Evolutionary conservation across 495 filamentous ascomycete species (phyloP), one percentile per base, ranked within the genome.

Genomic region (Penicillium coffeae): DNA sequence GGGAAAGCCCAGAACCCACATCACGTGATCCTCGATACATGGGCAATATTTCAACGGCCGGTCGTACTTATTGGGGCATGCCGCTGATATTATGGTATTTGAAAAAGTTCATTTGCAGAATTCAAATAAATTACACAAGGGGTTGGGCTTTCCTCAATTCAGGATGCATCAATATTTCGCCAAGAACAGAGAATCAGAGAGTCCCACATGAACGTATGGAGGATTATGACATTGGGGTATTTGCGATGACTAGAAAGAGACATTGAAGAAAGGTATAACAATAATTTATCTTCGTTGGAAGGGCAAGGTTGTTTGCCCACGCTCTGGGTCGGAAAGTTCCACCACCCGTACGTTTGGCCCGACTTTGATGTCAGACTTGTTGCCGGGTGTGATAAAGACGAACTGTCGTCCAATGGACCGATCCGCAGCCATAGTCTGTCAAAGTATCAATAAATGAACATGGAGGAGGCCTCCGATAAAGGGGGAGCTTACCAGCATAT

Each of bases 331-430:
- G 34, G 76, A 83, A 55, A 79, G 86, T 85, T 88, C 84, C 62
- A 88, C 89, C 42, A 97, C 84, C 51, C 83, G 85, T 43, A 96
- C 90, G 66, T 97, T 91, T 13, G 80, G 70, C 14, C 83, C 76
- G 21, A 82, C 80, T 27, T 77, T 83, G 45, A 85, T 84, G 67
- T 83, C 80, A 41, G 70, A 68, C 47, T 95, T 90, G 32, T 84
- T 86, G 54, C 95, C 92, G 13, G 93, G 93, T 8, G 94, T 96
- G 61, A 99, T 99, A 7, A 99, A 77, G 51, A 99, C 90, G 59
- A 93, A 99, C 63, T 99, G 93, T 47, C 90, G 83, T 9, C 91
- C 88, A 35, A 92, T 84, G 2, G 89, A 87, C 40, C 85, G 77
- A 56, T 93, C 79, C 32, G 93, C 94, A 12, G 90, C 88, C 47